Base-by-base conservation (phyloP, 306 rosid genomes). In the Trifolium fragiferum region DNA sequence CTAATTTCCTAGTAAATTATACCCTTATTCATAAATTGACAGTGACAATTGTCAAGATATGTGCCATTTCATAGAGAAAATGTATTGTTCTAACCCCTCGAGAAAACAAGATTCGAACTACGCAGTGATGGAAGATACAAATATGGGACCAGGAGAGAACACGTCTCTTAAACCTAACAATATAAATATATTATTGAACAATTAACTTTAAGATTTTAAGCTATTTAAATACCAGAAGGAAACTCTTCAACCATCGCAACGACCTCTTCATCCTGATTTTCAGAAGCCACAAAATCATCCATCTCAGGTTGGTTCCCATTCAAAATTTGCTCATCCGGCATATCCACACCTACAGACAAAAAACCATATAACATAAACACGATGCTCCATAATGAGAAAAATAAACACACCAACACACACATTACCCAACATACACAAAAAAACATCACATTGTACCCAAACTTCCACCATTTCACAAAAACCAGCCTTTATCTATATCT, bases 201-300 rank as follows among this genome's bases (percentile, higher is more conserved):
- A 61, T 18, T 1, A 44, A 30, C 33, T 10, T 46, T 10, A 47
- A 77, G 44, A 76, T 47, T 19, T 23, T 16, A 53, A 43, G 25
- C 47, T 7, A 63, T 64, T 67, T 16, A 65, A 7, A 57, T 80
- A 95, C 99, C 99, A 51, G 97, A 86, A 78, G 84, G 90, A 10
- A 77, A 70, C 72, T 95, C 98, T 83, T 95, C 98, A 74, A 85
- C 81, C 97, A 92, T 90, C 4, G 89, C 97, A 82, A 79, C 92
- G 27, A 83, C 78, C 67, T 95, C 98, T 81, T 90, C 98, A 27
- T 92, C 97, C 65, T 84, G 88, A 74, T 92, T 89, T 73, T 86
- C 97, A 76, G 79, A 78, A 43, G 84, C 79, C n/a, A 66, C 83
- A 23, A 54, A 79, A 75, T 95, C 99, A 77, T 92, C 98, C 82